These are phyloP conservation scores for Flaveria trinervia DNA, from an alignment of 129 eudicot genomes.

Conservation along the genomic window DNA sequence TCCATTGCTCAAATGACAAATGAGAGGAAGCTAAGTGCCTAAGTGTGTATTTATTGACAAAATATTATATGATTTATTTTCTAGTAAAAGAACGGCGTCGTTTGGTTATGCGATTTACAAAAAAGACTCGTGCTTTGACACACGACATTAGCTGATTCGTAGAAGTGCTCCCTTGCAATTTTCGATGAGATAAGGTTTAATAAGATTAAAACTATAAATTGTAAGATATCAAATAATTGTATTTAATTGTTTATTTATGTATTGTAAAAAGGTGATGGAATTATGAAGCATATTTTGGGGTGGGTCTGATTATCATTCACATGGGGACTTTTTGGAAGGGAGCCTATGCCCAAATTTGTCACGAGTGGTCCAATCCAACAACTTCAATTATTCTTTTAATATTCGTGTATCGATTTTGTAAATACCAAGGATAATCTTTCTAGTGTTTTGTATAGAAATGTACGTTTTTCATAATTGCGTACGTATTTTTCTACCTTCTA, in stretches of 20 bases:
- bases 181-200: constrained; percentile 1
- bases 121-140: constrained; percentile 5
- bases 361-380: constrained; percentile 34
- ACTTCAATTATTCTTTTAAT: not conserved
- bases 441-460: not conserved
- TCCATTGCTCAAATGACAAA: constrained; percentile 37
- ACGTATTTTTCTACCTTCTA: too few species aligned
- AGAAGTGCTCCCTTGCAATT: not conserved
- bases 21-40: constrained; percentile 4
- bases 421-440: constrained; percentile 30
- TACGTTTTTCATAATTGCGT: not conserved
- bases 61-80: not conserved
- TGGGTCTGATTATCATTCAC: constrained; percentile 35
- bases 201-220: not conserved
- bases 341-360: constrained; percentile 35
- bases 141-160: constrained; percentile 1
- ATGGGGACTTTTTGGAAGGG: constrained; percentile 35
- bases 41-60: not conserved
- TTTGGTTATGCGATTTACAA: constrained; percentile 7
- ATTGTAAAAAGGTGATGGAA: not conserved
- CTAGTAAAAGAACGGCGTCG: not conserved
- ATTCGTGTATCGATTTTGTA: constrained; percentile 34
- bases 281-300: not conserved
- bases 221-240: too few species aligned
- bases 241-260: not conserved